These are phyloP conservation scores for Phallus indusiatus DNA, from an alignment of 768 basidiomycete species.

Conservation along the genomic window DNA sequence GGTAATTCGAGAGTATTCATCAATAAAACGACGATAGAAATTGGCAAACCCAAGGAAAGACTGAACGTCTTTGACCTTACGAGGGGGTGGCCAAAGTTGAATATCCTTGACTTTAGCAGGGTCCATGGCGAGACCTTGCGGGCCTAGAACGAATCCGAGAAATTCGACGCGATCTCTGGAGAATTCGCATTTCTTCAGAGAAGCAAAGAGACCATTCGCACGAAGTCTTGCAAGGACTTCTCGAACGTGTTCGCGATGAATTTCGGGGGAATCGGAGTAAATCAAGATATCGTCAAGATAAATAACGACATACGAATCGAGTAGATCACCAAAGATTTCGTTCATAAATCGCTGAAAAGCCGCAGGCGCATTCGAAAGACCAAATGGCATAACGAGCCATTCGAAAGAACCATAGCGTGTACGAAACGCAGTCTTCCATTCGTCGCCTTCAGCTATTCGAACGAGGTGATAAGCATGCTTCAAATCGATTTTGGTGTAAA, in stretches of 20 bases:
- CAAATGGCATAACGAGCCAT: slow-evolving; percentile 31
- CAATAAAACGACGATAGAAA: slow-evolving; percentile 26
- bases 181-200: slow-evolving; percentile 33
- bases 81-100: slow-evolving; percentile 21
- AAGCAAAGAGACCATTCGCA: slow-evolving; percentile 26
- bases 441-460: slow-evolving; percentile 28
- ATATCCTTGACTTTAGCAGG: slow-evolving; percentile 16
- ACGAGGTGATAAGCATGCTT: slow-evolving; percentile 33
- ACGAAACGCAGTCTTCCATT: slow-evolving; percentile 34
- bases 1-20: slow-evolving; percentile 24
- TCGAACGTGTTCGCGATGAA: slow-evolving; percentile 12
- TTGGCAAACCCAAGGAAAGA: slow-evolving; percentile 31
- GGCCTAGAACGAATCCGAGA: slow-evolving; percentile 15
- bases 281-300: slow-evolving; percentile 39
- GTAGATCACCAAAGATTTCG: slow-evolving; percentile 16
- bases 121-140: slow-evolving; percentile 10
- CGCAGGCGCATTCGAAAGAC: slow-evolving; percentile 31
- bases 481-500: slow-evolving; percentile 26
- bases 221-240: slow-evolving; percentile 22
- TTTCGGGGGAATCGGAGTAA: slow-evolving; percentile 20
- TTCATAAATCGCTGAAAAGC: slow-evolving; percentile 33
- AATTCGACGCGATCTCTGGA: slow-evolving; percentile 28
- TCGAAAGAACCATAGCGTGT: slow-evolving; percentile 33
- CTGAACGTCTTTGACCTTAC: slow-evolving; percentile 27
- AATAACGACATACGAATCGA: slow-evolving; percentile 31